Evolutionary conservation across 768 basidiomycete genomes (phyloP), one percentile per base, ranked within the genome.

Genomic region (Trichaptum fuscoviolaceum): DNA sequence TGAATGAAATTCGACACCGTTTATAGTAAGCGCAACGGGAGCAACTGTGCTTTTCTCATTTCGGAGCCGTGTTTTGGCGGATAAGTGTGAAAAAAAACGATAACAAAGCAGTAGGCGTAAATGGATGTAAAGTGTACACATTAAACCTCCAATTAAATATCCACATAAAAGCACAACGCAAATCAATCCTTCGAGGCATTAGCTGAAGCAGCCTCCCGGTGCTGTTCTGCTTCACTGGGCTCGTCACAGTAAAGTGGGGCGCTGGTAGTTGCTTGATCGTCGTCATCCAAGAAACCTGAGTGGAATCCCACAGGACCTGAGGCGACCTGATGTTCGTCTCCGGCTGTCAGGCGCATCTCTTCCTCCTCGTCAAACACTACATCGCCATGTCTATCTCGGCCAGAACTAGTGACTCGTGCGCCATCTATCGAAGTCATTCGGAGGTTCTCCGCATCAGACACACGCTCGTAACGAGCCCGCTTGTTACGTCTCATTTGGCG

Each of bases 211-310:
- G 42, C 42, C 20, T 52, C 42, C 5, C 42, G 42, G 3, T 12
- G 42, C 20, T 52, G 42, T 3, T 52, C 42, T 52, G 42, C 20
- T 52, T 52, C 42, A 12, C 15, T 25, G 24, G 87, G 88, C 67
- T 88, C 85, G 70, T 93, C 92, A 66, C 74, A 74, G 71, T 86
- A 85, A 52, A 69, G 70, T 1, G 75, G 72, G 1, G 72, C 70
- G n/a, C 73, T 64, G 57, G 62, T 61, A 8, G 75, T 73, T 0
- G 73, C 71, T 24, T 77, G 74, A 20, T 89, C 88, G 68, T 93
- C 92, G 72, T 95, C 93, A 27, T 92, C 91, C 72, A 93, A 77
- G 79, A 93, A 93, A 27, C 86, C 91, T 42, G 91, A 87, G 74
- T 95, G 92, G 77, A 89, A 90, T 1, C 82, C 85, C 1, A 87